Evolutionary conservation across 441 rosid species (phyloP), one percentile per base, ranked within the genome.

Genomic region (Geranium incanum): DNA sequence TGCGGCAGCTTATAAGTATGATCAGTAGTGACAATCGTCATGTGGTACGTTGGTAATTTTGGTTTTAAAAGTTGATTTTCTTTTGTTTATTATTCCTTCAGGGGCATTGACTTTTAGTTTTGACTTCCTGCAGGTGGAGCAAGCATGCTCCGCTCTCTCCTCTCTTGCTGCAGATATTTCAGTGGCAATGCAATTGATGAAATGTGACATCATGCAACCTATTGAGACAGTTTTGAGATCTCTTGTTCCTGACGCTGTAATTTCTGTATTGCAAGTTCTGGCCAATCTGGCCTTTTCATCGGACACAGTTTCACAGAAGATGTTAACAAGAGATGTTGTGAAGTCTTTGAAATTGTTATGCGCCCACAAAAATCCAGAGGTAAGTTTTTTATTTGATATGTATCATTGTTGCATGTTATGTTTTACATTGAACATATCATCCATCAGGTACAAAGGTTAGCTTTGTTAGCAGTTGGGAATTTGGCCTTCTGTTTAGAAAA

Each of bases 1-100:
- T 95, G 75, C 86, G 98, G 70, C 97, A 95, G 85, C 97, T 95
- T 71, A 92, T 92, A 82, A 95, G 99, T 72, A 95, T 92, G 99
- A 95, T 95, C 78, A 92, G 93, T 77, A 92, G 97, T 79, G 98
- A 95, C 77, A 80, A 92, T 52, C 89, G 81, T 52, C 96, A 92
- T 41, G 97, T 90, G 96, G 98, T 95, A 88, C 64, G 85, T 75
- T 80, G 69, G 66, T 72, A 63, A 75, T 74, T 68, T 69, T 81
- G 71, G 62, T 71, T 39, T 23, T 68, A 64, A 33, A 23, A 36
- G 64, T 67, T 15, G 41, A 65, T 18, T 75, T 23, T 75, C 23
- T 5, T 13, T 19, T 59, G 3, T 71, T 66, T 76, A 23, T 78
- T 72, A 48, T 77, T 72, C 66, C 68, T 70, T 69, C 66, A 28